Conservation (phyloP, 768 basidiomycete species). For the Rhizopogon vinicolor region DNA sequence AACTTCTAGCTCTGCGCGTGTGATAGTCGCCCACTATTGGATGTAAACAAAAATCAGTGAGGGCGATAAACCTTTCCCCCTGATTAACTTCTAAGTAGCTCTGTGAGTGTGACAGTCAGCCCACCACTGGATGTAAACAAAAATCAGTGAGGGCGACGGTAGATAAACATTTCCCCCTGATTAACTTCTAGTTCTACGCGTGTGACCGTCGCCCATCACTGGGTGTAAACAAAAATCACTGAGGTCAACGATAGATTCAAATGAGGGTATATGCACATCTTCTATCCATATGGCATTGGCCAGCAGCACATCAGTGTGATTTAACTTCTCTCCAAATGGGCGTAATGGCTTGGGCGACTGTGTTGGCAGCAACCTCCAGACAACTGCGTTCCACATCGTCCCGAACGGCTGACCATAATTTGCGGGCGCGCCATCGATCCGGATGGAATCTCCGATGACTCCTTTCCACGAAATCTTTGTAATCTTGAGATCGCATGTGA, state of each 20-base stretch:
- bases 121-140: not conserved
- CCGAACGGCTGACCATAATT: constrained; percentile 50
- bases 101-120: not conserved
- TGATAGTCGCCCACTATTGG: too few species aligned
- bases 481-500: constrained; percentile 58
- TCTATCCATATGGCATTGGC: not conserved
- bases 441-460: constrained; percentile 76
- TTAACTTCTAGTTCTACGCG: not conserved
- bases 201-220: not conserved
- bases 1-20: not conserved
- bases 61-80: too few species aligned
- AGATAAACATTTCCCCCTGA: too few species aligned
- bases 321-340: constrained; percentile 53
- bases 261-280: not conserved
- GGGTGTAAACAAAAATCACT: not conserved
- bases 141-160: not conserved
- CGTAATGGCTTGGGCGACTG: constrained; percentile 69
- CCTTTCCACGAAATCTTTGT: constrained; percentile 60
- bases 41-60: too few species aligned
- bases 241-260: not conserved
- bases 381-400: constrained; percentile 56
- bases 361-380: constrained; percentile 68
- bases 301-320: too few species aligned
- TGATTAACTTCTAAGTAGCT: not conserved
- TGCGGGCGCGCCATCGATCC: constrained; percentile 71